Evolutionary conservation across 176 grass and related monocot genomes (phyloP), one percentile per base, ranked within the genome.

Genomic region (Thinopyrum elongatum): DNA sequence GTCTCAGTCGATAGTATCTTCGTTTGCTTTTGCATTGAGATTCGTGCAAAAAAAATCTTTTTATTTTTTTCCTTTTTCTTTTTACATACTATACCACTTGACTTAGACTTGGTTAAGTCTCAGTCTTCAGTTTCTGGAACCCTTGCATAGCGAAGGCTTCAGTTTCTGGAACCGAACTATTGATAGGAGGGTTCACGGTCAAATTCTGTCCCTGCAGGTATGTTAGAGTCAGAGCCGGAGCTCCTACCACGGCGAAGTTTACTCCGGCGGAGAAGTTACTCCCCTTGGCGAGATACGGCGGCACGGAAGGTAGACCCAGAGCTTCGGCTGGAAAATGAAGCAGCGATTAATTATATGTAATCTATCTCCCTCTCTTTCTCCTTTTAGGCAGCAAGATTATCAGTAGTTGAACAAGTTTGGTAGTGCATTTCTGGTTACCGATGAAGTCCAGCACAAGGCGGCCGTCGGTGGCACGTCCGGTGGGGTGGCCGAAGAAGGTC

Each of bases 391-490:
- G 49, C 5, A 47, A 47, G 44, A 47, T 15, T 47, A 47, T 5
- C 4, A 6, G 4, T 71, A 71, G 68, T 17, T 68, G 8, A 68
- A 3, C 38, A 71, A 71, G 44, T 15, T 15, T 47, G 44, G 44
- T 10, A 47, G 44, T 47, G 44, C 44, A 47, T 15, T 5, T 47
- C 2, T 47, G 5, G 2, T 39, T 90, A 90, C 91, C 85, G 1
- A 94, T 53, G 75, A 82, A 90, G 57, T 94, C 92, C 13, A 90
- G 47, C 65, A 94, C 30, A 1, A 94, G 41, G 13, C 92, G 88
- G 5, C 92, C 92, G 66, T 94, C 19, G 17, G 82, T 90, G 19
- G 55, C 59, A 2, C 88, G 83, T 25, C 92, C 92, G 14, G 86
- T 88, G 14, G 88, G 80, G 22, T 30, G 83, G 44, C 84, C 82